A percentile compares a stretch with the other conserved stretches of the same genome.
Conservation (phyloP, 768 basidiomycete genomes). For the Auriscalpium microsporum region DNA sequence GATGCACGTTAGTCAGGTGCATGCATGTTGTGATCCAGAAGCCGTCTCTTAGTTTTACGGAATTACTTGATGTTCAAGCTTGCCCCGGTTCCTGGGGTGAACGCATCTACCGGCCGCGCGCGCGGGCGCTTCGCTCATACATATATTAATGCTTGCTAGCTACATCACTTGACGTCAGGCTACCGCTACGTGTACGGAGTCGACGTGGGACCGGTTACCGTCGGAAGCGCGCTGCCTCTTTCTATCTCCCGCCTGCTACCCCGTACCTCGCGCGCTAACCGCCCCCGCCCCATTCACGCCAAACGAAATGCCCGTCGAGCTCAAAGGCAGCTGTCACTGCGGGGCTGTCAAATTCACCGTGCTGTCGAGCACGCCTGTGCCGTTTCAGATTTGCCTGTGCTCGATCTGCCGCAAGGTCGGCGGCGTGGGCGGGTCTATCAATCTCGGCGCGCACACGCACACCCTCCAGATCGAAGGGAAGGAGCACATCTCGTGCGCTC, state of each 20-base stretch:
- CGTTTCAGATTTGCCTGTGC: slow-evolving; percentile 61
- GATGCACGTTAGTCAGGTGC: too few species aligned
- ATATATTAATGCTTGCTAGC: too few species aligned
- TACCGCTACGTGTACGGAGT: neutral
- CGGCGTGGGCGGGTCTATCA: slow-evolving; percentile 55
- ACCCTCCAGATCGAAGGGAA: slow-evolving; percentile 46
- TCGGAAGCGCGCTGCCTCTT: neutral
- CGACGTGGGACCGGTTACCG: neutral
- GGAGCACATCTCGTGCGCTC: slow-evolving; percentile 41
- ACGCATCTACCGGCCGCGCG: too few species aligned
- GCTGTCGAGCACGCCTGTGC: slow-evolving; percentile 45
- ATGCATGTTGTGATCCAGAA: too few species aligned
- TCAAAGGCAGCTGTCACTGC: slow-evolving; percentile 33
- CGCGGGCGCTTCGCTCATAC: too few species aligned
- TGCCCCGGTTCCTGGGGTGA: too few species aligned
- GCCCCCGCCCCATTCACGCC: too few species aligned
- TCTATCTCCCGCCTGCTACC: too few species aligned
- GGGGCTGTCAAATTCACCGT: slow-evolving; percentile 28
- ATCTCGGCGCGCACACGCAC: slow-evolving; percentile 47
- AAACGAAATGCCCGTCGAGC: slow-evolving; percentile 42
- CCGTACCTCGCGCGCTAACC: too few species aligned
- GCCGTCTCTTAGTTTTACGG: too few species aligned
- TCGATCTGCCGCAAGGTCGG: slow-evolving; percentile 69
- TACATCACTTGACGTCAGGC: neutral
- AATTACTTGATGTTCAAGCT: too few species aligned